A percentile compares a stretch with the other conserved stretches of the same genome.
Evolutionary conservation across 164 flowering plant species (phyloP).

Genomic region (Vitis amurensis): DNA sequence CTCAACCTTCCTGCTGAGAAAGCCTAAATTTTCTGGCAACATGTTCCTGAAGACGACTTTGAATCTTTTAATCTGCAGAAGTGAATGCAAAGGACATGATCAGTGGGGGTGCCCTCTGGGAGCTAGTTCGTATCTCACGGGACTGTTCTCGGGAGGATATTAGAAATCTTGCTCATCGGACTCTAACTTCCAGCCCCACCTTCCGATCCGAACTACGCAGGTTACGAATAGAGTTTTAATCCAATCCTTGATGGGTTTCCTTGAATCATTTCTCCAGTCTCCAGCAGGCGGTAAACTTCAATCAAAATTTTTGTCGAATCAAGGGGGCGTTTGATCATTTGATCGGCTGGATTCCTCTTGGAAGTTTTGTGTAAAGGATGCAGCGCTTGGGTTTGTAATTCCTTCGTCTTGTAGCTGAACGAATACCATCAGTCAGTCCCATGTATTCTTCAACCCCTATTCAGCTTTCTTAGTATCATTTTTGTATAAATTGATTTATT

Average conservation of each 20-base stretch:
- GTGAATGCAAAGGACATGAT: constrained; percentile 90
- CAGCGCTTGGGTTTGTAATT: neutral
- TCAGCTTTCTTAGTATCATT: neutral
- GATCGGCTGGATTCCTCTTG: neutral
- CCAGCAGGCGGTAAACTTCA: no score
- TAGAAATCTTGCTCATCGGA: constrained; percentile 70
- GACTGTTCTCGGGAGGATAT: constrained; percentile 93
- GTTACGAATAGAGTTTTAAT: constrained; percentile 56
- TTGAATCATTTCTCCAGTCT: no score
- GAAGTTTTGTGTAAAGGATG: constrained; percentile 6
- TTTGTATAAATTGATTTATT: constrained; percentile 7
- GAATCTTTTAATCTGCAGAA: constrained; percentile 38
- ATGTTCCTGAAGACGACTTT: neutral
- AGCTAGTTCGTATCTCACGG: constrained; percentile 82
- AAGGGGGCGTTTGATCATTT: neutral
- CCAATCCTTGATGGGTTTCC: no score
- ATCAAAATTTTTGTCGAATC: neutral
- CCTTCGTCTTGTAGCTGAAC: neutral
- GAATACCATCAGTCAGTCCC: neutral
- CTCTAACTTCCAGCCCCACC: constrained; percentile 64
- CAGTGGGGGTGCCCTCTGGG: constrained; percentile 89
- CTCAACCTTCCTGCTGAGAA: neutral
- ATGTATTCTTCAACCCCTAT: neutral
- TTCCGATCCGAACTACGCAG: constrained; percentile 79
- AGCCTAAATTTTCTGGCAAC: neutral